Evolutionary conservation across 192 early-diverging fungal genomes (phyloP), one percentile per base, ranked within the genome.

Genomic region (Coemansia sp.): DNA sequence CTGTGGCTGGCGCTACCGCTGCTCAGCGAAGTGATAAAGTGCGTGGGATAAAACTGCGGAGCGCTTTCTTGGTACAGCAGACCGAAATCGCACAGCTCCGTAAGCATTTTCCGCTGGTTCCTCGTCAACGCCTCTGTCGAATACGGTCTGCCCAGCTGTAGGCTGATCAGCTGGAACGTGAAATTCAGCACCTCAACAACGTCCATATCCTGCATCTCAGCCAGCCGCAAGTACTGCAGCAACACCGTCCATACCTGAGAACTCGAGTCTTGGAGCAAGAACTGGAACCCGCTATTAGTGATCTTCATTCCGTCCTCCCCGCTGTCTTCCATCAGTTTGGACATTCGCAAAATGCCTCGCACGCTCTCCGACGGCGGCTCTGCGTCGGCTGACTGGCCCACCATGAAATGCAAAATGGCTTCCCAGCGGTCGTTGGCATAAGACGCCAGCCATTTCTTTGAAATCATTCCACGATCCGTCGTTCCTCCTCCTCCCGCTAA

Each of bases 281-380:
- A 99, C 76, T 99, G 97, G 74, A 99, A 99, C 10, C 97, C 97
- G 70, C 96, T 94, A 70, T 93, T 95, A 8, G 96, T 97, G 59
- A 99, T 99, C 29, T 77, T 77, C 40, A 92, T 79, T 1, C 67
- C 74, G 32, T 7, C 51, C 5, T 56, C 59, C n/a, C 41, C 10
- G 12, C 70, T 58, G 22, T 66, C 65, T 53, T 85, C 71, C 84
- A 97, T 97, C 12, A 98, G 76, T 19, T 88, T 83, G 29, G 94
- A 91, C 41, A 85, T 74, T n/a, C 87, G 83, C 29, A 99, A 72
- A 14, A 98, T 82, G 31, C 87, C 83, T 11, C 90, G 71, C 19
- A 92, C 89, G 36, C 91, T 90, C 12, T 87, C 84, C 41, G 87
- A 90, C 25, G 91, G 89, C 38, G 82, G 81, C 17, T 86, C 69